Percentiles rank a stretch among this genome's conserved stretches.
phyloP scores from a whole-genome alignment of 805 yeast species.

The Candida sanyiensis region DNA sequence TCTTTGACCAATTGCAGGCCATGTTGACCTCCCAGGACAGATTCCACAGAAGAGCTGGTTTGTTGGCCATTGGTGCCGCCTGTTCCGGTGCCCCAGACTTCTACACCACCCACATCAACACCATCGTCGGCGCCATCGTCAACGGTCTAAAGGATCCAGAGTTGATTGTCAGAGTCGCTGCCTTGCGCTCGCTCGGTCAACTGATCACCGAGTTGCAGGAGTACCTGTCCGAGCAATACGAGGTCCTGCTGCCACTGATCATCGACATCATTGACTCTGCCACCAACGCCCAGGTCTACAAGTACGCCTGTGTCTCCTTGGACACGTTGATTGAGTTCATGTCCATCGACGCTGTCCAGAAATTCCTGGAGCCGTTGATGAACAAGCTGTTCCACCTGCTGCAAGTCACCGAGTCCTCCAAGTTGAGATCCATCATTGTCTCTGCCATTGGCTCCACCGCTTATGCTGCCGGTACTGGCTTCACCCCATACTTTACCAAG shows the following conservation, averaged over 20 bases:
- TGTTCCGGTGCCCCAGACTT: constrained; percentile 94
- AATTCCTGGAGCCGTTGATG: constrained; percentile 84
- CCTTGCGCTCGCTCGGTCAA: constrained; percentile 72
- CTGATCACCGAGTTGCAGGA: constrained; percentile 83
- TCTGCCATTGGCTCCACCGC: constrained; percentile 98
- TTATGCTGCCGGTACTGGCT: constrained; percentile 85
- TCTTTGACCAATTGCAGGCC: constrained; percentile 57
- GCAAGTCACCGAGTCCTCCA: constrained; percentile 66
- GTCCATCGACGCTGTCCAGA: constrained; percentile 76
- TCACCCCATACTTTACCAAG: constrained; percentile 77
- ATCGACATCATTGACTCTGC: constrained; percentile 85
- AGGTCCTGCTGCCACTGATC: constrained; percentile 74
- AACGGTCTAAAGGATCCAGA: constrained; percentile 74
- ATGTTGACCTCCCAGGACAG: constrained; percentile 58
- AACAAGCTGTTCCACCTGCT: constrained; percentile 82
- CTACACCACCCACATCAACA: constrained; percentile 66
- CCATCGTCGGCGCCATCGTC: constrained; percentile 65
- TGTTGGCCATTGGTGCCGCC: constrained; percentile 74
- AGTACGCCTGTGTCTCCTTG: constrained; percentile 83
- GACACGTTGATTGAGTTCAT: constrained; percentile 91
- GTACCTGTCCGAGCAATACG: constrained; percentile 78
- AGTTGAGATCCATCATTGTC: constrained; percentile 71
- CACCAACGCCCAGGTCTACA: constrained; percentile 74
- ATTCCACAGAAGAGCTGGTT: constrained; percentile 82
- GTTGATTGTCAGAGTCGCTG: constrained; percentile 75